These are phyloP conservation scores for Cornus controversa DNA, from an alignment of 148 eudicot genomes.

Conservation along the genomic window DNA sequence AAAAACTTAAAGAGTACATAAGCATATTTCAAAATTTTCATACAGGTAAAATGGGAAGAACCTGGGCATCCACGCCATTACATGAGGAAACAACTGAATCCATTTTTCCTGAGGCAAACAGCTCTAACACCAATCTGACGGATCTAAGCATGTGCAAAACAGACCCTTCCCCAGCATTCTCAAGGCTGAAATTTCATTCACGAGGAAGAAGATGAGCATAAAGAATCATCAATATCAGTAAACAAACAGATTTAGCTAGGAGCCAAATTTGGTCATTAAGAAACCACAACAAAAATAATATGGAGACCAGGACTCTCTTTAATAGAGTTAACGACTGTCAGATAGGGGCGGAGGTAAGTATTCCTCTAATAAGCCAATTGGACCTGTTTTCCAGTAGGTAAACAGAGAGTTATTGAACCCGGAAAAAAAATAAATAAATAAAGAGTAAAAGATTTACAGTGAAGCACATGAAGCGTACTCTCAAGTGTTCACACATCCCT, in stretches of 20 bases:
- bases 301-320: not conserved
- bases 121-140: constrained; percentile 71
- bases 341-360: too few species aligned
- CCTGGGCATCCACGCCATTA: constrained; percentile 63
- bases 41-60: constrained; percentile 25
- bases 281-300: not conserved
- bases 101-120: constrained; percentile 39
- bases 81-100: constrained; percentile 41
- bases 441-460: too few species aligned
- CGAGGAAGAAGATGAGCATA: constrained; percentile 3
- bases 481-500: too few species aligned
- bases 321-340: too few species aligned
- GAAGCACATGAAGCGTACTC: too few species aligned
- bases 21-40: not conserved
- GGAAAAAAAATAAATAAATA: too few species aligned
- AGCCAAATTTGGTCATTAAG: not conserved
- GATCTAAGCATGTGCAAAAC: constrained; percentile 87
- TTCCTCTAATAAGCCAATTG: too few species aligned
- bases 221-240: not conserved
- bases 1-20: not conserved
- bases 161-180: constrained; percentile 92
- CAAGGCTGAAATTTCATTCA: constrained; percentile 60
- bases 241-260: not conserved
- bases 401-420: too few species aligned
- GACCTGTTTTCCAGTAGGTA: too few species aligned